Evolutionary conservation across 768 basidiomycete species (phyloP).

Genomic region (Lactarius vividus): DNA sequence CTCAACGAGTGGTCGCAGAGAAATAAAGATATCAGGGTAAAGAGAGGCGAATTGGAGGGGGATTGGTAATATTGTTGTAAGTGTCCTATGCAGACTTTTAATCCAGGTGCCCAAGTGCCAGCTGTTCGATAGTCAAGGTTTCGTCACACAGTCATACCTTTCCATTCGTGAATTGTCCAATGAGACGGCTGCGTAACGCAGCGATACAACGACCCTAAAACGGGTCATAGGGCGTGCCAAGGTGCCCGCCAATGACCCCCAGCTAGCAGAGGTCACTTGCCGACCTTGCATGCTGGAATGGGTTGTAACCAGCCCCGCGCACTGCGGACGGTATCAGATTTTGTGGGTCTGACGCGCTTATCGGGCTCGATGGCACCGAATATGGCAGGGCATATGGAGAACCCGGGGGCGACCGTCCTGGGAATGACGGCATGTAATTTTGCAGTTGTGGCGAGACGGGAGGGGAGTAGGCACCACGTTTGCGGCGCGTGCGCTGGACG

Average conservation of each 20-base stretch:
- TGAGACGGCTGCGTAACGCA: not conserved
- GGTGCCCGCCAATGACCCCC: not conserved
- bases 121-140: not conserved
- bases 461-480: not conserved
- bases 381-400: constrained; percentile 1
- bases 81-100: not conserved
- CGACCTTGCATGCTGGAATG: constrained; percentile 19
- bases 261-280: not conserved
- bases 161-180: not conserved
- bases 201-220: not conserved
- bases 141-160: not conserved
- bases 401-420: constrained; percentile 3
- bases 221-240: not conserved
- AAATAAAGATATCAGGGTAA: constrained; percentile 5
- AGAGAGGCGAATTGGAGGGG: not conserved
- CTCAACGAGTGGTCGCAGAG: constrained; percentile 6
- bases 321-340: constrained; percentile 24
- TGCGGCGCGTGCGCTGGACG: not conserved
- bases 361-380: constrained; percentile 4
- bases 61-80: not conserved
- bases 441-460: constrained; percentile 2
- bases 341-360: constrained; percentile 18
- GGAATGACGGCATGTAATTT: constrained; percentile 13
- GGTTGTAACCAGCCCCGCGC: constrained; percentile 26
- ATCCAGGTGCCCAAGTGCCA: not conserved